Evolutionary conservation across 805 yeast genomes (phyloP), one percentile per base, ranked within the genome.

Genomic region (Candida lessepsii): DNA sequence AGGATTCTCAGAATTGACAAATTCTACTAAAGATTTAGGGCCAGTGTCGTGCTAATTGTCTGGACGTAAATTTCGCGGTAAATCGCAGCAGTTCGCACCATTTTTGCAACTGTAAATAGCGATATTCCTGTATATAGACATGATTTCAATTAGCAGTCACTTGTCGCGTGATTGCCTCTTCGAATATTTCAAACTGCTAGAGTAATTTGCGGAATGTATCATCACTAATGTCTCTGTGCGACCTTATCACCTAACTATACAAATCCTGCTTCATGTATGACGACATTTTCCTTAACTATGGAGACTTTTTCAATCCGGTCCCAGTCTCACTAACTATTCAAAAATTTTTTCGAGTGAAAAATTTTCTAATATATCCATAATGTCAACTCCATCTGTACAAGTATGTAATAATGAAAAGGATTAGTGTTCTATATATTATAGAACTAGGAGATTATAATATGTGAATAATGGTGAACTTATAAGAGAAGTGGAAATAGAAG

Each of bases 321-420:
- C 26, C 21, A 29, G 33, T 32, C 27, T 32, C 35, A 32, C 35
- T 32, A 20, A 31, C 36, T 33, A 33, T 15, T 15, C 27, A 33
- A 32, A 32, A 39, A 25, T 15, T 32, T 39, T 26, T 29, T 24
- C 35, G 26, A 37, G 38, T 35, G 29, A 37, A 37, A 36, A 39
- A 39, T 44, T 41, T 41, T 41, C 20, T 30, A 17, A 15, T 17
- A 40, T 27, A 42, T 37, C 26, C 26, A 39, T 30, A 67, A 80
- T 79, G 84, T 78, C 84, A 70, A 70, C 88, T 71, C 88, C 85
- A 80, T 83, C 90, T 76, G 91, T 85, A 71, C 90, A 83, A 80
- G 89, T 82, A 82, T 78, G 89, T 82, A 53, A 32, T 29, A 19
- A 10, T 10, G 13, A 27, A 13, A 27, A 15, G 13, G 13, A n/a